These are phyloP conservation scores for Beauveria australis DNA, from an alignment of 2,329 filamentous ascomycete genomes.

Conservation along the genomic window DNA sequence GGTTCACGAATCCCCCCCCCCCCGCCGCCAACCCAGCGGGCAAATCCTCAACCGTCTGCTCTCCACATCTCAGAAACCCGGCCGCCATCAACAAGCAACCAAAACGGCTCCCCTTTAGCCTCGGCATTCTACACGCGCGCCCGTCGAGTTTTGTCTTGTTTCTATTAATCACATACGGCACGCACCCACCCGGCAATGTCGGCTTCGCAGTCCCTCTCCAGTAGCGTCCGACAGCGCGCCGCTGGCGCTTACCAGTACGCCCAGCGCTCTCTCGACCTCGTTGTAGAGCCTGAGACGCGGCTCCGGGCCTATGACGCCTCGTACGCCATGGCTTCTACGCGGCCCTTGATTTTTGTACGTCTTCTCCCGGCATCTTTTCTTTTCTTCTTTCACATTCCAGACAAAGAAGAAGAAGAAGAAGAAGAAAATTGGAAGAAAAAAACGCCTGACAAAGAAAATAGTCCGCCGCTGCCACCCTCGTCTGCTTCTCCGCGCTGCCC, in stretches of 20 bases:
- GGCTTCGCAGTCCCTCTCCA: constrained; percentile 12
- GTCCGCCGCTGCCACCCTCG: constrained; percentile 61
- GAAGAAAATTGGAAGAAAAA: too few relatives aligned
- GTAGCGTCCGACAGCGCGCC: constrained; percentile 25
- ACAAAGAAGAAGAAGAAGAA: background rate
- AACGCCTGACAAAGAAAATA: constrained; percentile 22
- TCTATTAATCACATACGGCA: background rate
- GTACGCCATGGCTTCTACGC: constrained; percentile 48
- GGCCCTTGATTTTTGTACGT: constrained; percentile 63
- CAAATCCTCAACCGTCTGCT: too few relatives aligned
- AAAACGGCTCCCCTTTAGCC: too few relatives aligned
- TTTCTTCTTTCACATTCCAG: background rate
- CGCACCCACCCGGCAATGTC: constrained; percentile 1
- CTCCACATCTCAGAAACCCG: too few relatives aligned
- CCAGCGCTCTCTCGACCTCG: constrained; percentile 37
- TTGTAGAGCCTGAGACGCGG: constrained; percentile 53
- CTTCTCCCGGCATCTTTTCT: too few relatives aligned
- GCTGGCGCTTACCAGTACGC: constrained; percentile 30
- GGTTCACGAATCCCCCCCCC: too few relatives aligned
- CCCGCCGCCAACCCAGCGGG: background rate
- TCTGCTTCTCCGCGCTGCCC: constrained; percentile 58
- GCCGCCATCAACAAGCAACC: too few relatives aligned
- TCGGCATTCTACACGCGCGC: too few relatives aligned
- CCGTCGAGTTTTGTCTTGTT: too few relatives aligned
- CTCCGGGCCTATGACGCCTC: constrained; percentile 46